phyloP scores from a whole-genome alignment of 495 filamentous ascomycete genomes.

The Aspergillus affinis region DNA sequence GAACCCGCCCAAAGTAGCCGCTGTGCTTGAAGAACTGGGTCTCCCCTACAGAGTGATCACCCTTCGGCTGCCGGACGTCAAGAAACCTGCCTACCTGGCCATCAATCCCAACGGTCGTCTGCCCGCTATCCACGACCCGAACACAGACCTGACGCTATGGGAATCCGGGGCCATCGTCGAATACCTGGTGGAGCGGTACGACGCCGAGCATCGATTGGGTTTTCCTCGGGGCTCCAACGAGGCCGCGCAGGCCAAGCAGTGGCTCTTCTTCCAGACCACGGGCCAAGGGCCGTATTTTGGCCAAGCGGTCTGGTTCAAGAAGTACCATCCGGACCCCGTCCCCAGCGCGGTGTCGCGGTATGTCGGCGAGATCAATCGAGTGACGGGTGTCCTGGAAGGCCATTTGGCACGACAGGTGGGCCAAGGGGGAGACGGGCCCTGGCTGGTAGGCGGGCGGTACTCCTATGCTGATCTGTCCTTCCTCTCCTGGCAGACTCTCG shows the following conservation, averaged over 20 bases:
- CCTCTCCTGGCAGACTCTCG: neutral
- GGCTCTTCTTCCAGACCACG: slow-evolving; percentile 3
- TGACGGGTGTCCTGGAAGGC: neutral
- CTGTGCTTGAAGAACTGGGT: slow-evolving; percentile 1
- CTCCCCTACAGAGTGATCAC: neutral
- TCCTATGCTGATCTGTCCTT: neutral
- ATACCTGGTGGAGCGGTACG: slow-evolving; percentile 2
- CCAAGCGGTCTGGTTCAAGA: slow-evolving; percentile 2
- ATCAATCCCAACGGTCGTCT: slow-evolving; percentile 8
- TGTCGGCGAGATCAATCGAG: neutral
- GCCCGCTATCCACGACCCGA: slow-evolving; percentile 4
- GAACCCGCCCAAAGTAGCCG: neutral
- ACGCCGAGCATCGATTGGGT: neutral
- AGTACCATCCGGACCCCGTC: neutral
- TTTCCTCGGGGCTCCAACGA: neutral
- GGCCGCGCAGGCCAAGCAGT: neutral
- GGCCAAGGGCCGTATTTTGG: slow-evolving; percentile 8
- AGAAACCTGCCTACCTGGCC: neutral
- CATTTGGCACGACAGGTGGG: neutral
- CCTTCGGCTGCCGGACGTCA: neutral
- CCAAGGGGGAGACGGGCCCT: neutral
- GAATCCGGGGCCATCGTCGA: slow-evolving; percentile 3
- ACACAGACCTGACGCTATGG: neutral
- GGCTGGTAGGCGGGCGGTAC: neutral
- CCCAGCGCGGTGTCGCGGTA: neutral